phyloP scores from a whole-genome alignment of 1,284 basidiomycete species.

The Somion occarium region DNA sequence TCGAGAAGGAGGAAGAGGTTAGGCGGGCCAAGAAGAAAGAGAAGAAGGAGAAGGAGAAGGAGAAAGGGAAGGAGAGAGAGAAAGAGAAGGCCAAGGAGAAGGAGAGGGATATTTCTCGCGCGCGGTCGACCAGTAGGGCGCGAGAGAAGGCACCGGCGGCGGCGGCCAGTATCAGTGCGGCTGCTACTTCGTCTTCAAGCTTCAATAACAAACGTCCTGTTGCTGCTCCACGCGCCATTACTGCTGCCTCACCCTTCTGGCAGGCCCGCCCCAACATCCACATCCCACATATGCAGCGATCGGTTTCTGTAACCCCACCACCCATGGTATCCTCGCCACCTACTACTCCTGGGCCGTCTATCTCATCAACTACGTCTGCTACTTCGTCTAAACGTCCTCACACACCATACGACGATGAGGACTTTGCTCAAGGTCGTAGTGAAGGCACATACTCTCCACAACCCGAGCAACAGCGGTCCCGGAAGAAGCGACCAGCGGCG shows the following conservation, averaged over 20 bases:
- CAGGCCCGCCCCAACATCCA: conserved; percentile 61
- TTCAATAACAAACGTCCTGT: conserved; percentile 16
- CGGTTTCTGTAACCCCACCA: conserved; percentile 69
- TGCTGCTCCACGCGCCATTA: conserved; percentile 12
- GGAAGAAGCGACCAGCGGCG: conserved; percentile 66
- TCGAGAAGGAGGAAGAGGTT: conserved; percentile 54
- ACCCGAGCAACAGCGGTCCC: conserved; percentile 23
- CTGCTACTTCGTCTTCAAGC: conserved; percentile 14
- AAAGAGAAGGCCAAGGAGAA: conserved; percentile 27
- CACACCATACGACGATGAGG: conserved; percentile 48
- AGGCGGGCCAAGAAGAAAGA: conserved; percentile 47
- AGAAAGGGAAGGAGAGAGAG: conserved; percentile 35
- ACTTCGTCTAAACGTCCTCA: conserved; percentile 73
- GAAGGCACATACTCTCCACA: conserved; percentile 25
- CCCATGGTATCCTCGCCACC: conserved; percentile 60
- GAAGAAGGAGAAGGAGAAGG: conserved; percentile 49
- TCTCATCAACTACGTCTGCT: conserved; percentile 66
- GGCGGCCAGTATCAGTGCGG: conserved; percentile 10
- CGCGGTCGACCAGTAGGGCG: conserved; percentile 18
- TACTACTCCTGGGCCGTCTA: conserved; percentile 68
- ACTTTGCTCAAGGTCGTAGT: conserved; percentile 20
- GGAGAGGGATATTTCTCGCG: conserved; percentile 31
- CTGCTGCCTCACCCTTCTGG: conserved; percentile 49
- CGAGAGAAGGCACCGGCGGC: conserved; percentile 12
- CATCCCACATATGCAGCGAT: conserved; percentile 60